Base-by-base conservation (phyloP, 1,284 basidiomycete species). In the Dichomitus squalens region DNA sequence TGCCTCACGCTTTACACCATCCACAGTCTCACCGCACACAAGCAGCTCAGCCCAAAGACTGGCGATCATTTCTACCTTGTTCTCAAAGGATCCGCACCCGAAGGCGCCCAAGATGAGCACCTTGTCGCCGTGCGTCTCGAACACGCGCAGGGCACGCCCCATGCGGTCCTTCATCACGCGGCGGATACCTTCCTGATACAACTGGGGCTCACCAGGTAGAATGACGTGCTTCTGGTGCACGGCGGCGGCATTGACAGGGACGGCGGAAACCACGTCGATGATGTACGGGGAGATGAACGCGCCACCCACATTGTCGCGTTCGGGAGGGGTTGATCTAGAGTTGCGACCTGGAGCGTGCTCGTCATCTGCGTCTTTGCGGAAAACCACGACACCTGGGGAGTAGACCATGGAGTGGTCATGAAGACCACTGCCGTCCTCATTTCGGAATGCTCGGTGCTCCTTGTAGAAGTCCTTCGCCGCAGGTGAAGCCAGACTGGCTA, bases 11-110 rank as follows among this genome's bases (percentile, higher is more conserved):
- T 53, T 55, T 18, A 54, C 51, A 48, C 68, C 68, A 7, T 56
- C 60, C 33, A 67, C 64, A 8, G 55, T 51, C 18, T 68, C 69
- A n/a, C 78, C 76, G 34, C 73, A 78, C 7, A 75, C 74, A 21
- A 83, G 69, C 1, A 84, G 66, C 67, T 83, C 81, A 14, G 82
- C 83, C 85, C 86, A 89, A 14, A 86, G 74, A 47, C 69, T 68
- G 2, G 85, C 86, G 34, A 89, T 76, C 55, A 75, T 72, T 49
- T 75, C 77, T 39, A 79, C 72, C 16, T 63, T 72, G 60, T 82
- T 82, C 67, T 76, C 68, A 58, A 64, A 72, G 1, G 73, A 73
- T 48, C 78, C 76, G 57, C 76, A 79, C 31, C 82, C 81, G 56
- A 83, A 82, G 9, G 76, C 74, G 38, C 80, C 78, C 5, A 83